Evolutionary conservation across 1,139 yeast species (phyloP), one percentile per base, ranked within the genome.

Genomic region (Candida neerlandica): DNA sequence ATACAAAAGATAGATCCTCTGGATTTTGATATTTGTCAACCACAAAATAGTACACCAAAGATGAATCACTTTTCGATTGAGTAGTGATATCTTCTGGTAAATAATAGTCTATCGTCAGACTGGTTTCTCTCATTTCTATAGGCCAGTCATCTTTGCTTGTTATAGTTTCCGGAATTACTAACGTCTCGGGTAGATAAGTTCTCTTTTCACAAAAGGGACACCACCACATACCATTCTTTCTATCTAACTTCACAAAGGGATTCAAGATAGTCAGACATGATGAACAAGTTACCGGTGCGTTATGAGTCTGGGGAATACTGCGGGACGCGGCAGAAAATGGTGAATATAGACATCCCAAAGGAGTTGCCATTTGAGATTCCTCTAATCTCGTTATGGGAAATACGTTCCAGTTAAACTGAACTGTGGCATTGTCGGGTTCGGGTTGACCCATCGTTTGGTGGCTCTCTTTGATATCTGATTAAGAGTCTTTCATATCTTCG

Each of bases 351-450:
- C 78, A 73, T 5, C 77, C 80, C 38, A 74, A 44, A 1, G 78
- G 78, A 2, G 71, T 61, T 53, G 67, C 62, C 41, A 73, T 51
- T 29, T 60, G 66, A 0, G 69, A 58, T 7, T 65, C 69, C 51
- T 75, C 78, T 7, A 72, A 57, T 34, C 75, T 59, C 0, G 78
- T 74, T 19, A 69, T 63, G 0, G 80, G 78, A 55, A 82, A 75
- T 1, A 78, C 69, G 58, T 81, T 78, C 86, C 85, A 82, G 57
- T 81, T 81, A 71, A 81, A 81, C 29, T 26, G 4, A 3, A 49
- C 29, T 21, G 29, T 37, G 27, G 41, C 45, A 14, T 34, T 4
- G 14, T 18, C 19, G 29, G 10, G 35, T 26, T 21, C 44, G 11
- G 33, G 39, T 7, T 21, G 10, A 2, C 38, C 9, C 16, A n/a